Percentiles rank a stretch among this genome's conserved stretches.
Evolutionary conservation across 495 filamentous ascomycete species (phyloP).

Genomic region (Cercophora sp.): DNA sequence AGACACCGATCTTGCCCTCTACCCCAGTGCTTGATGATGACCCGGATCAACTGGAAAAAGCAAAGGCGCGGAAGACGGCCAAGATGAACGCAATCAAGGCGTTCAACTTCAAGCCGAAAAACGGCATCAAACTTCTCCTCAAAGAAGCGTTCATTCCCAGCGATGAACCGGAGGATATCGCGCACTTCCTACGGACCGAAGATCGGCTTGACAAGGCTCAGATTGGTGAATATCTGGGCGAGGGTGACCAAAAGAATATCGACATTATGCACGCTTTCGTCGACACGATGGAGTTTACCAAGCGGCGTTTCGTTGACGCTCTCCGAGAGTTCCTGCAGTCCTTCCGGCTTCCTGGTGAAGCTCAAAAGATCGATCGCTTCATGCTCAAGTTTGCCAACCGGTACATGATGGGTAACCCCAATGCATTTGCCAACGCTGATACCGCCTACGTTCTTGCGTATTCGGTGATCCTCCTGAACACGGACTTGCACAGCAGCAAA

Average conservation of each 20-base stretch:
- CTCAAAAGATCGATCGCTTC: conserved; percentile 98
- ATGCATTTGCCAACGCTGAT: conserved; percentile 96
- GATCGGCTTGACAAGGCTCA: conserved; percentile 82
- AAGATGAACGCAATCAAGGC: conserved; percentile 80
- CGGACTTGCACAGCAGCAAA: conserved; percentile 87
- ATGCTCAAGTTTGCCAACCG: conserved; percentile 99
- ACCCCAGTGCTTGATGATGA: conserved; percentile 84
- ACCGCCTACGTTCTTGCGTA: conserved; percentile 96
- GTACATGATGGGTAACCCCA: conserved; percentile 90
- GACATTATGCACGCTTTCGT: conserved; percentile 99
- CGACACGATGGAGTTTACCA: conserved; percentile 90
- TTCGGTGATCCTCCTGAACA: conserved; percentile 95
- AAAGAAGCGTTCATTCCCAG: conserved; percentile 81
- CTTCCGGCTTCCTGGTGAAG: conserved; percentile 92
- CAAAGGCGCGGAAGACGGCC: conserved; percentile 90
- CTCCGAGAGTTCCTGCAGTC: conserved; percentile 88
- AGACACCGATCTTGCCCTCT: conserved; percentile 62
- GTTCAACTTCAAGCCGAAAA: conserved; percentile 98
- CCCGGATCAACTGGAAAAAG: conserved; percentile 83
- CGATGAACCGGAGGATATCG: conserved; percentile 74
- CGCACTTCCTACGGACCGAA: conserved; percentile 68
- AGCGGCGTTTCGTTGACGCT: conserved; percentile 88
- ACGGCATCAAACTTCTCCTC: conserved; percentile 79
- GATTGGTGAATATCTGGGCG: conserved; percentile 92
- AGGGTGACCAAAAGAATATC: conserved; percentile 87